Percentiles rank a stretch among this genome's conserved stretches.
Evolutionary conservation across 2,329 filamentous ascomycete genomes (phyloP).

Genomic region (Talaromyces sp.): DNA sequence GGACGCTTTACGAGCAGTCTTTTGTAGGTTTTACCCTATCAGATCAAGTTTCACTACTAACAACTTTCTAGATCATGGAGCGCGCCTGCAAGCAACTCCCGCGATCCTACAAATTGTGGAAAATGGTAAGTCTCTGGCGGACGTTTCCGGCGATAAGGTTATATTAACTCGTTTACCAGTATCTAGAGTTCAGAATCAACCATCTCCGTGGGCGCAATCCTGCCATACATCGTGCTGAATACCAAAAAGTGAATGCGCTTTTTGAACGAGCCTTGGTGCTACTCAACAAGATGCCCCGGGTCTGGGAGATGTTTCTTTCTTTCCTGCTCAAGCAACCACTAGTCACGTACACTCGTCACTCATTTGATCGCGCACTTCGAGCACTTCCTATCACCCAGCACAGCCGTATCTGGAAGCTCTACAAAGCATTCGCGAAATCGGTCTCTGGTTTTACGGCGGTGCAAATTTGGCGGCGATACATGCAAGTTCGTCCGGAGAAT

Average conservation of each 20-base stretch:
- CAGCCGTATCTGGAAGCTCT: slow-evolving; percentile 89
- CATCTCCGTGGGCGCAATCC: slow-evolving; percentile 81
- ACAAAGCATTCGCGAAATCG: slow-evolving; percentile 85
- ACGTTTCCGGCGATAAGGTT: background rate
- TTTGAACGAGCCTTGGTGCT: slow-evolving; percentile 91
- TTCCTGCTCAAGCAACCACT: slow-evolving; percentile 91
- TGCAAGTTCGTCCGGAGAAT: slow-evolving; percentile 95
- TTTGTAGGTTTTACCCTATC: slow-evolving; percentile 48
- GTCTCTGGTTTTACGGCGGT: slow-evolving; percentile 86
- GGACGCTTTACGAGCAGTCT: slow-evolving; percentile 78
- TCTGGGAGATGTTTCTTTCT: slow-evolving; percentile 96
- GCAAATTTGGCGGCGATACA: slow-evolving; percentile 90
- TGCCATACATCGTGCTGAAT: slow-evolving; percentile 73
- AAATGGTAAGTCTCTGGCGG: slow-evolving; percentile 60
- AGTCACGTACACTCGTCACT: slow-evolving; percentile 77
- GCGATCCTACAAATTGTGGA: slow-evolving; percentile 97
- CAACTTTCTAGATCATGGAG: slow-evolving; percentile 63
- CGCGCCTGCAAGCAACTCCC: slow-evolving; percentile 85
- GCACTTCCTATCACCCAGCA: slow-evolving; percentile 93
- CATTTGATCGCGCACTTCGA: slow-evolving; percentile 87
- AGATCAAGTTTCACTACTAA: slow-evolving; percentile 3
- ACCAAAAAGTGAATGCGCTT: slow-evolving; percentile 86
- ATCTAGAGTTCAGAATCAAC: slow-evolving; percentile 77
- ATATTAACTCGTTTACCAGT: slow-evolving; percentile 49
- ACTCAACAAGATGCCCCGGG: slow-evolving; percentile 96